Evolutionary conservation across 1,284 basidiomycete genomes (phyloP).

Genomic region (Megacollybia platyphylla): DNA sequence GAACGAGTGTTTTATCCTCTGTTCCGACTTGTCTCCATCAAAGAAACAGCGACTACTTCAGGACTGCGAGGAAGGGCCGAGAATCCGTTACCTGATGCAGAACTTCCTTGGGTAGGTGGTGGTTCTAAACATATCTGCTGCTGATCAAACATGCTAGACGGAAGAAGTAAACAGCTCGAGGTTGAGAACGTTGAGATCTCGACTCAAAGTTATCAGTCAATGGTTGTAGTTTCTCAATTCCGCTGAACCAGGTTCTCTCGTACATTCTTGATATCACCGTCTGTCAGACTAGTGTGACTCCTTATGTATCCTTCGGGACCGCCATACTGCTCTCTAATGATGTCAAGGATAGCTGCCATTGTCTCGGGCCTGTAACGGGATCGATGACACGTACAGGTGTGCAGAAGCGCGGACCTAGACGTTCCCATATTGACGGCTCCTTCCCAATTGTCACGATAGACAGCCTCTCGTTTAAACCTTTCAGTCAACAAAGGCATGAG

Average conservation of each 20-base stretch:
- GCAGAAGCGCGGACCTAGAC: conserved; percentile 16
- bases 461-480: conserved; percentile 18
- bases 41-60: too few relatives aligned
- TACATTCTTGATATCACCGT: conserved; percentile 19
- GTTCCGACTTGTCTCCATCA: too few relatives aligned
- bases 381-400: background rate
- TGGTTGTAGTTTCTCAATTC: background rate
- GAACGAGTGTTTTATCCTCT: too few relatives aligned
- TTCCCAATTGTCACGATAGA: conserved; percentile 23
- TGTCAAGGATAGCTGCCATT: conserved; percentile 19
- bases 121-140: too few relatives aligned
- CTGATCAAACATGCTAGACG: too few relatives aligned
- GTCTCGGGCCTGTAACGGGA: conserved; percentile 18
- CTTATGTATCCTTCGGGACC: conserved; percentile 21
- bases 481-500: conserved; percentile 16
- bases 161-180: background rate
- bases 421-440: conserved; percentile 22
- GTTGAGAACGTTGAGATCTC: background rate
- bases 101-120: too few relatives aligned
- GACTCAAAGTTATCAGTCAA: background rate
- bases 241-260: conserved; percentile 12
- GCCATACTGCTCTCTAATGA: conserved; percentile 22
- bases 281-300: conserved; percentile 15
- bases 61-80: too few relatives aligned
- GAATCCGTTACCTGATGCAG: too few relatives aligned